Evolutionary conservation across 2,329 filamentous ascomycete genomes (phyloP).

Genomic region (Myriosclerotinia curreyana): DNA sequence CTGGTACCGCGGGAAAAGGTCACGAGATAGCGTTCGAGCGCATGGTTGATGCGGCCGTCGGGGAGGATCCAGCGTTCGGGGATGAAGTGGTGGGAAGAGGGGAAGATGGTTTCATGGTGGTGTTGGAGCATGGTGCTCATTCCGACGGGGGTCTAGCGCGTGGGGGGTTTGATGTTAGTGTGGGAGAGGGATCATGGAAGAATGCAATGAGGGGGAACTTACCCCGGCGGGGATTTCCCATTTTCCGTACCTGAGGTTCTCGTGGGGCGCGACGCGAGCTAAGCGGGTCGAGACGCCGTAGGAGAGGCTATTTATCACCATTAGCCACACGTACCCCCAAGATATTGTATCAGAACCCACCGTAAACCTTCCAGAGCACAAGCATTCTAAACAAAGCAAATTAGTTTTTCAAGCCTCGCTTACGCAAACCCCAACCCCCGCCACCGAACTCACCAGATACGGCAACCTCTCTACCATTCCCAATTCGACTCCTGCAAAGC

Average conservation of each 20-base stretch:
- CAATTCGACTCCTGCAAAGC: slow-evolving; percentile 13
- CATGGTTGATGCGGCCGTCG: slow-evolving; percentile 32
- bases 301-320: slow-evolving; percentile 19
- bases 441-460: neutral
- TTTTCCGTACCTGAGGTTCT: slow-evolving; percentile 22
- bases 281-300: slow-evolving; percentile 26
- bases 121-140: slow-evolving; percentile 32
- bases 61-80: slow-evolving; percentile 30
- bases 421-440: neutral
- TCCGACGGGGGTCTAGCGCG: no score
- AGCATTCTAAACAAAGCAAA: neutral
- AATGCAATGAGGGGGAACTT: neutral
- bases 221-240: slow-evolving; percentile 27
- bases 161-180: no score
- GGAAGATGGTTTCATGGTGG: slow-evolving; percentile 29
- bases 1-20: slow-evolving; percentile 29
- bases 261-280: slow-evolving; percentile 23
- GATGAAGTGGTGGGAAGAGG: slow-evolving; percentile 23
- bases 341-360: neutral
- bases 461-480: slow-evolving; percentile 29
- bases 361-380: slow-evolving; percentile 8
- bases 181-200: no score
- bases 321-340: neutral
- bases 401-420: neutral
- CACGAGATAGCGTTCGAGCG: slow-evolving; percentile 28